Evolutionary conservation across 768 basidiomycete genomes (phyloP).

Genomic region (Paxillus rubicundulus): DNA sequence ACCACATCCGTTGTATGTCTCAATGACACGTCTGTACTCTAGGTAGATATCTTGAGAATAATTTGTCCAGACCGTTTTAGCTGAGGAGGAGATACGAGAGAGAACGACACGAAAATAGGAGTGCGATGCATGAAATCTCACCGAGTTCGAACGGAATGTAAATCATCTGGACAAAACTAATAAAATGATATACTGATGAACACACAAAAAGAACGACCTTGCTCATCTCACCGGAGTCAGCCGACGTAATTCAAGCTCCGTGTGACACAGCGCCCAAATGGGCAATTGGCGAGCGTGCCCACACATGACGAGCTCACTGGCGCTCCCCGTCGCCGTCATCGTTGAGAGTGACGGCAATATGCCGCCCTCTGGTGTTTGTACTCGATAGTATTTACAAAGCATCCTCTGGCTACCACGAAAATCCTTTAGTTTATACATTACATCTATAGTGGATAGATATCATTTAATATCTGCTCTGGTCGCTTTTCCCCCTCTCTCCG

Average conservation of each 20-base stretch:
- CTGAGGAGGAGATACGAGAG: neutral
- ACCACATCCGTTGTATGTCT: neutral
- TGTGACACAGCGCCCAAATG: too few species aligned
- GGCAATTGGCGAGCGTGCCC: too few species aligned
- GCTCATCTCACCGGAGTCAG: too few species aligned
- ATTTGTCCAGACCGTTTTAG: neutral
- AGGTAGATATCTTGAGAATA: neutral
- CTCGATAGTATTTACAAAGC: too few species aligned
- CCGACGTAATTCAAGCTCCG: too few species aligned
- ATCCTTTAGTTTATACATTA: neutral
- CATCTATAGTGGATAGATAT: slow-evolving; percentile 4
- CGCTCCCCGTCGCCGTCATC: too few species aligned
- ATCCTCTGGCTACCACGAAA: too few species aligned
- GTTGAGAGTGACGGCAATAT: too few species aligned
- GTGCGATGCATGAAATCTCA: neutral
- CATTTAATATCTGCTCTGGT: slow-evolving; percentile 4
- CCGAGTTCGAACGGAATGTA: neutral
- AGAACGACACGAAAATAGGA: neutral
- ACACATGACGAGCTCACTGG: too few species aligned
- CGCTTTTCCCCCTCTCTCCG: neutral
- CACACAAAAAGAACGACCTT: too few species aligned
- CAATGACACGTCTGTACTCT: neutral
- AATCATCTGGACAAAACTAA: neutral
- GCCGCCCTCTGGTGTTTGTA: too few species aligned
- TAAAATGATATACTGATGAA: neutral